Base-by-base conservation (phyloP, 176 grass and related monocot genomes). In the Typha latifolia region DNA sequence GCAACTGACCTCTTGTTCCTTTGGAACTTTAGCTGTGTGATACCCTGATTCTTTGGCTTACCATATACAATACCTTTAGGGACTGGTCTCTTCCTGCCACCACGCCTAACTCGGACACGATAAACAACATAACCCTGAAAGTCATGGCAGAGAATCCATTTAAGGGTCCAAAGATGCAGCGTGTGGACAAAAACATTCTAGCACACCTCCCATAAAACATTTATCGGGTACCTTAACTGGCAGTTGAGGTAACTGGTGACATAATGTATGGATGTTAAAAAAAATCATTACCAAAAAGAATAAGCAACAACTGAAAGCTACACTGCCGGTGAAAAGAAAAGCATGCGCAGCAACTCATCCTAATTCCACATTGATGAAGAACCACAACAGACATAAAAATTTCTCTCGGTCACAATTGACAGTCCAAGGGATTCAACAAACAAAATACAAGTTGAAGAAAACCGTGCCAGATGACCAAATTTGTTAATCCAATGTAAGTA, bases 1-100 rank as follows among this genome's bases (percentile, higher is more conserved):
- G 90, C 90, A 74, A 95, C 90, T 61, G 90, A 95, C 49, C 90
- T 80, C 71, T 95, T 95, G 85, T 95, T 95, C 72, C 86, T 86
- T 73, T 95, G 90, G 90, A 95, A 95, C 77, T 95, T 90, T 49
- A 95, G 86, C 51, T 95, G 90, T 43, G 80, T 95, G 18, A 95
- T 74, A 86, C 90, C 90, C 80, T 95, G 90, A 71, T 95, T 84
- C 74, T 95, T 95, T 32, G 90, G 90, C 74, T 95, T 95, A 57
- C 90, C 90, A 64, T 95, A 95, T 20, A 95, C 90, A 57, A 80
- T 80, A 72, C 77, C 77, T 62, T 80, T 80, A 3, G 77, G 77
- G 2, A 80, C 69, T 8, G 90, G 90, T 74, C 90, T 86, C 90
- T 95, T 95, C 82, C 90, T 83, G 77, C 90, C 90, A 61, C 90